Base-by-base conservation (phyloP, 208 protist species). In the Crithidia expoeki region DNA sequence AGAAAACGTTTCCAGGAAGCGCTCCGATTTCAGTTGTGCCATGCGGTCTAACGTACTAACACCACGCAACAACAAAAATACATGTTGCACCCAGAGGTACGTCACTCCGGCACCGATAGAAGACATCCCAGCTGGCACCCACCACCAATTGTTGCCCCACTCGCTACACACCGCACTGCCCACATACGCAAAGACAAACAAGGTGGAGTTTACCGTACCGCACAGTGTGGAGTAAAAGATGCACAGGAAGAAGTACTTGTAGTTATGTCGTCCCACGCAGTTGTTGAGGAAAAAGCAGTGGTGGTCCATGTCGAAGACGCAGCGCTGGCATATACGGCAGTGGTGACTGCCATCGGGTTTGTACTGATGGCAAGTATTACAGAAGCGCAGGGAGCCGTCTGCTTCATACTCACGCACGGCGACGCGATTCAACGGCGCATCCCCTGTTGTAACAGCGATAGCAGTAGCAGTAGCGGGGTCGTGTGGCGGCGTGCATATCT, bases 231-330 rank as follows among this genome's bases (percentile, higher is more conserved):
- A 49, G 68, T 96, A 94, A 10, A 81, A 68, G 19, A 95, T 53
- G 50, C 90, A 85, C 1, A 95, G 61, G 27, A 95, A 70, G 62
- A 97, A 98, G 23, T 84, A 80, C 61, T 95, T 95, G 74, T 96
- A 93, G 75, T 96, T 97, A 52, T 86, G 75, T 57, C 83, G 74
- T 0, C 90, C 90, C 2, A 97, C 87, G 59, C 94, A 98, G 76
- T 93, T 96, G 70, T 94, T 93, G 11, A 98, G 62, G 19, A 80
- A 94, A 17, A 79, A 80, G 72, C 94, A 98, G 75, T 98, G 94
- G 69, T 98, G 94, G 73, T 98, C 94, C 83, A 96, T 93, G 56
- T 80, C 44, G 46, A 80, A 81, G 16, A 96, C 87, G 68, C 94
- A 98, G 25, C 71, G 66, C 36, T 76, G 23, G 69, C 94, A 97